Percentiles rank a stretch among this genome's conserved stretches.
Evolutionary conservation across 352 stramenopile genomes (phyloP).

Genomic region (Peronosclerospora sorghi): DNA sequence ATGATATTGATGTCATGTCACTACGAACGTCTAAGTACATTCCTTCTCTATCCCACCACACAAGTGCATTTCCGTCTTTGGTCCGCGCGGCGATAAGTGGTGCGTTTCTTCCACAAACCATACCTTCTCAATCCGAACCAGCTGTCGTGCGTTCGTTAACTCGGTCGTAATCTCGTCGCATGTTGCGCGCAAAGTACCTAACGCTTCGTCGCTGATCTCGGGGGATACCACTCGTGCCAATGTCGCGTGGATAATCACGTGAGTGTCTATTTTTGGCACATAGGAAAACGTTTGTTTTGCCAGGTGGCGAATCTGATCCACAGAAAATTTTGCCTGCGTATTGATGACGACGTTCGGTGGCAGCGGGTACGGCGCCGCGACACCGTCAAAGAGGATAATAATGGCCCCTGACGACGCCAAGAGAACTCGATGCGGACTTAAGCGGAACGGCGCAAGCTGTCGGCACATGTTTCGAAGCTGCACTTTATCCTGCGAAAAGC

Average conservation of each 20-base stretch:
- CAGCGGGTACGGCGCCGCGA: constrained; percentile 6
- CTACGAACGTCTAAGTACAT: too few relatives aligned
- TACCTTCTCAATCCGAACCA: constrained; percentile 33
- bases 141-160: constrained; percentile 15
- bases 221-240: constrained; percentile 43
- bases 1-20: too few relatives aligned
- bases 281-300: constrained; percentile 40
- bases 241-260: constrained; percentile 62
- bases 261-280: constrained; percentile 30
- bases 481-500: constrained; percentile 29
- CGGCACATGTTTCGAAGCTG: constrained; percentile 30
- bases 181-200: constrained; percentile 26
- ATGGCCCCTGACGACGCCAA: constrained; percentile 52
- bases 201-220: constrained; percentile 20
- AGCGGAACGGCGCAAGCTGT: constrained; percentile 28
- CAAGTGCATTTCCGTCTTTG: constrained; percentile 34
- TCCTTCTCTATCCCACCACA: constrained; percentile 9
- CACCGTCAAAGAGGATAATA: constrained; percentile 53
- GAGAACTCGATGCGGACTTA: constrained; percentile 40
- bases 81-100: constrained; percentile 39
- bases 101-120: constrained; percentile 71
- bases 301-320: constrained; percentile 39
- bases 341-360: constrained; percentile 14
- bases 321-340: constrained; percentile 33
- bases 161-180: constrained; percentile 45